phyloP scores from a whole-genome alignment of 225 moss, liverwort and hornwort genomes.

The Anthoceros angustus region DNA sequence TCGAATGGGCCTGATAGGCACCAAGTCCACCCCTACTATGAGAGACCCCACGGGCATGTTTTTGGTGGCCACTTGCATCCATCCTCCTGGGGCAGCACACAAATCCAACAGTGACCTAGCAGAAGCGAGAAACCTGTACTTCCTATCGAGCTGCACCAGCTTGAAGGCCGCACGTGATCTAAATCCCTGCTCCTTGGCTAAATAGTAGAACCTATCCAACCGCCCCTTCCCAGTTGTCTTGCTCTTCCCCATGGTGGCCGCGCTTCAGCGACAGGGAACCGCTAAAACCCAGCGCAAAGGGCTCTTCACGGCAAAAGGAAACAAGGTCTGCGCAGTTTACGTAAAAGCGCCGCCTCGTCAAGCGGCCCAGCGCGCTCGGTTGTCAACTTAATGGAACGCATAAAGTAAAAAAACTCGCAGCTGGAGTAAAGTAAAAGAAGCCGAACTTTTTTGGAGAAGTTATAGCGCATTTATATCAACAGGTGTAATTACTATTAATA shows the following conservation, averaged over 20 bases:
- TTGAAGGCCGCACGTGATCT: slow-evolving; percentile 94
- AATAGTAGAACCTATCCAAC: slow-evolving; percentile 85
- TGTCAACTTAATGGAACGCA: no score
- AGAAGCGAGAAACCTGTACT: slow-evolving; percentile 52
- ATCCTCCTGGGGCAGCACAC: slow-evolving; percentile 98
- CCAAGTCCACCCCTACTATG: slow-evolving; percentile 84
- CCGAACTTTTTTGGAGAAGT: no score
- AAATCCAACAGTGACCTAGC: slow-evolving; percentile 86
- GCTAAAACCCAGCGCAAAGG: no score
- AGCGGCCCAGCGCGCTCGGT: no score
- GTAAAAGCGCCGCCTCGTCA: no score
- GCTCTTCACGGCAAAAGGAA: no score
- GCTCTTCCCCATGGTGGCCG: slow-evolving; percentile 43
- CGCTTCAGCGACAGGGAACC: no score
- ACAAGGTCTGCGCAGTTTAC: no score
- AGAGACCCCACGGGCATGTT: slow-evolving; percentile 93
- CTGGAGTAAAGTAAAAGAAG: no score
- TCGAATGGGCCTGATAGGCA: slow-evolving; percentile 86
- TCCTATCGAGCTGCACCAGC: slow-evolving; percentile 89
- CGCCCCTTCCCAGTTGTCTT: slow-evolving; percentile 98
- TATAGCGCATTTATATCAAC: no score
- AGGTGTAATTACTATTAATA: no score
- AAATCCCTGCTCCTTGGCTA: slow-evolving; percentile 96
- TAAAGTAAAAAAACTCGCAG: no score
- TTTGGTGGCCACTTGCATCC: slow-evolving; percentile 94